A percentile compares a stretch with the other conserved stretches of the same genome.
Conservation (phyloP, 1,284 basidiomycete genomes). For the Apiotrichum veenhuisii region DNA sequence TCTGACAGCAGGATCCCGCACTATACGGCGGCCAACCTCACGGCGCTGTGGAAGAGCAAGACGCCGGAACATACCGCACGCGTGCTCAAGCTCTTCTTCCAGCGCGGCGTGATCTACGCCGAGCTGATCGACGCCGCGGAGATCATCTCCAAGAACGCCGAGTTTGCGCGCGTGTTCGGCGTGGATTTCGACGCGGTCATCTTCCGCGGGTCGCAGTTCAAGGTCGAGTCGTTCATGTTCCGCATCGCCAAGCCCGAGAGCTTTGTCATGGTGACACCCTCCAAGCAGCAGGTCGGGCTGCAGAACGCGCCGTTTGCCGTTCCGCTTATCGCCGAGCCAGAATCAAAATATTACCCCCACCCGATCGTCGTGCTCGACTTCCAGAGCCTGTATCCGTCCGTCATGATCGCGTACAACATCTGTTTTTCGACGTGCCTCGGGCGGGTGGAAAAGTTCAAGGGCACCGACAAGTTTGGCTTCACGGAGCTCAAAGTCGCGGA, state of each 20-base stretch:
- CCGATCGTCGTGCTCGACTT: conserved; percentile 93
- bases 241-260: conserved; percentile 96
- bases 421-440: conserved; percentile 97
- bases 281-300: conserved; percentile 78
- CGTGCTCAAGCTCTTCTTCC: conserved; percentile 63
- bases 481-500: conserved; percentile 67
- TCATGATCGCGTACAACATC: conserved; percentile 99
- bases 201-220: conserved; percentile 92
- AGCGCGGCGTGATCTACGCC: conserved; percentile 63
- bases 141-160: conserved; percentile 80
- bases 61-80: conserved; percentile 57
- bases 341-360: conserved; percentile 86
- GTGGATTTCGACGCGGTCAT: conserved; percentile 96
- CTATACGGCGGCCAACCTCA: conserved; percentile 66
- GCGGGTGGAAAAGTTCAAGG: conserved; percentile 75
- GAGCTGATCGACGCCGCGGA: conserved; percentile 76
- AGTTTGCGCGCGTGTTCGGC: conserved; percentile 94
- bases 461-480: conserved; percentile 77
- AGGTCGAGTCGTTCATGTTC: conserved; percentile 98
- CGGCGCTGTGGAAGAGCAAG: conserved; percentile 65
- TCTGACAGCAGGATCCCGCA: conserved; percentile 63
- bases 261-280: conserved; percentile 82
- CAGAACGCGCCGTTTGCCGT: conserved; percentile 91
- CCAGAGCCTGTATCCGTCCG: conserved; percentile 89
- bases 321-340: conserved; percentile 90